Evolutionary conservation across 2,329 filamentous ascomycete genomes (phyloP).

Genomic region (Fusarium transvaalense): DNA sequence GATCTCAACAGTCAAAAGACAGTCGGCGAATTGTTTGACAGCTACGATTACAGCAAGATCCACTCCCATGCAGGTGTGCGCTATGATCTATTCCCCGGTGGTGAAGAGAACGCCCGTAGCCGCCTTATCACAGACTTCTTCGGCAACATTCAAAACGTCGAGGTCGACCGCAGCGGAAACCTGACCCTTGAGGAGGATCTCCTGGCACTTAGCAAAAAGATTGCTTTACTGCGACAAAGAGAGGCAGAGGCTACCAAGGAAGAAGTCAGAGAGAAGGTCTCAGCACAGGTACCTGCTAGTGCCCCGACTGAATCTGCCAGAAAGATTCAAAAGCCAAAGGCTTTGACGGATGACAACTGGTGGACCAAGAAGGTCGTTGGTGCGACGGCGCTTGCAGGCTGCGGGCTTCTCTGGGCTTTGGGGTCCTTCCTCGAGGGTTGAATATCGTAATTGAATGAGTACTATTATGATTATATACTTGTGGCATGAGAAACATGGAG

Average conservation of each 20-base stretch:
- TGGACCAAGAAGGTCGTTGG: slow-evolving; percentile 74
- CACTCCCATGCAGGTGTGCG: slow-evolving; percentile 92
- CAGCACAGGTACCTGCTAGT: slow-evolving; percentile 48
- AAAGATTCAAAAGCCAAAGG: slow-evolving; percentile 61
- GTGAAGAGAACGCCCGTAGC: slow-evolving; percentile 79
- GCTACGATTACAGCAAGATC: slow-evolving; percentile 94
- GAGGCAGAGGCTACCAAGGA: slow-evolving; percentile 59
- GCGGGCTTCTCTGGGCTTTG: slow-evolving; percentile 69
- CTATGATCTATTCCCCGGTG: slow-evolving; percentile 94
- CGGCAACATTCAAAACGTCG: slow-evolving; percentile 96
- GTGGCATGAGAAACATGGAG: slow-evolving; percentile 11
- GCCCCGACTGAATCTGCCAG: slow-evolving; percentile 47
- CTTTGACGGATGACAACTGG: slow-evolving; percentile 74
- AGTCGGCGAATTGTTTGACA: slow-evolving; percentile 94
- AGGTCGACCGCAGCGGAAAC: slow-evolving; percentile 77
- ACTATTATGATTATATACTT: slow-evolving; percentile 8
- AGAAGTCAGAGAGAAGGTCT: slow-evolving; percentile 42
- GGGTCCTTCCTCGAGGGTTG: slow-evolving; percentile 64
- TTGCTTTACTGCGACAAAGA: slow-evolving; percentile 65
- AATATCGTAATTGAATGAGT: slow-evolving; percentile 6
- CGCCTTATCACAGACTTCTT: slow-evolving; percentile 96
- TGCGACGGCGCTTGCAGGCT: slow-evolving; percentile 72
- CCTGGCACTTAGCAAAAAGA: slow-evolving; percentile 77
- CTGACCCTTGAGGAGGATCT: slow-evolving; percentile 78
- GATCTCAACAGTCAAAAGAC: slow-evolving; percentile 90